phyloP scores from a whole-genome alignment of 352 stramenopile genomes.

The Phytophthora podocarpi region DNA sequence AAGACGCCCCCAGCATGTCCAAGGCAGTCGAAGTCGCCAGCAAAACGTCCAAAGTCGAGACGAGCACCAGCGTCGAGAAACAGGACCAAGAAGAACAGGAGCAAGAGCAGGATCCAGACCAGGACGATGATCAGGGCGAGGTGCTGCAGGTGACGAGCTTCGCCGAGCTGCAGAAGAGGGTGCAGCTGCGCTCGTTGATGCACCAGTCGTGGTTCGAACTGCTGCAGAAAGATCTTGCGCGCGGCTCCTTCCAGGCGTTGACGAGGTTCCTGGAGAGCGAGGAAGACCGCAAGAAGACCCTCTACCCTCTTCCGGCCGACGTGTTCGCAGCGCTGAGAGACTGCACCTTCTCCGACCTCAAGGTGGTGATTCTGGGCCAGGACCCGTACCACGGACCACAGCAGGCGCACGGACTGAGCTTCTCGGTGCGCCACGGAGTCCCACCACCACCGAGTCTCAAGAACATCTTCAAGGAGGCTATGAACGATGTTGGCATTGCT shows the following conservation, averaged over 20 bases:
- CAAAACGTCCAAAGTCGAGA: background rate
- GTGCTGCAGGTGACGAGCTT: constrained; percentile 37
- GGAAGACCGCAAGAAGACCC: constrained; percentile 66
- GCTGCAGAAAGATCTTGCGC: constrained; percentile 55
- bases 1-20: background rate
- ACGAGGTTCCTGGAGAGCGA: constrained; percentile 54
- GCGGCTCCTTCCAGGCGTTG: constrained; percentile 54
- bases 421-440: constrained; percentile 92
- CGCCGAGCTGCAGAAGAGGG: constrained; percentile 27
- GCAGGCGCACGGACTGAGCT: constrained; percentile 89
- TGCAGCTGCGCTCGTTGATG: constrained; percentile 49
- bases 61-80: background rate
- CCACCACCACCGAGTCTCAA: constrained; percentile 92
- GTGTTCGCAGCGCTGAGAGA: constrained; percentile 92
- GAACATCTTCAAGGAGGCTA: constrained; percentile 99
- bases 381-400: constrained; percentile 90
- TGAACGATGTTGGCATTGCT: constrained; percentile 74
- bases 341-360: constrained; percentile 85
- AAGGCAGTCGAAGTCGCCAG: background rate
- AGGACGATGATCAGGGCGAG: background rate
- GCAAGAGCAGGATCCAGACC: background rate
- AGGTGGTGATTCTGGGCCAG: constrained; percentile 95
- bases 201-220: constrained; percentile 63
- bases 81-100: background rate
- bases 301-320: constrained; percentile 88